Evolutionary conservation across 768 basidiomycete genomes (phyloP), one percentile per base, ranked within the genome.

Genomic region (Suillus americanus): DNA sequence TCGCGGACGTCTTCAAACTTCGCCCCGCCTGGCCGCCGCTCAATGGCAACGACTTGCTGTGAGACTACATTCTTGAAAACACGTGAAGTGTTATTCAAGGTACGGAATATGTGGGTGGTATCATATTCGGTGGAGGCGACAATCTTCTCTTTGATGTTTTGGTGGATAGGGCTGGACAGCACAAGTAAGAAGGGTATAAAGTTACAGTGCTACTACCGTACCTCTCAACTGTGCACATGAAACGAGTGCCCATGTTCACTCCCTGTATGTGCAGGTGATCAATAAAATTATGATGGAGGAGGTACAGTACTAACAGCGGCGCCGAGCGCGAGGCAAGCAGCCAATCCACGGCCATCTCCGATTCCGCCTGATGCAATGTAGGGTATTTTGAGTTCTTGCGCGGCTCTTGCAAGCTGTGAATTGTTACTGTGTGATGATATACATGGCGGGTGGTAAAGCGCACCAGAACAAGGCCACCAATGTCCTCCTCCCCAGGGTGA

Each of bases 401-500:
- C 92, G 1, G 95, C 94, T 61, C 94, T 85, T 2, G 95, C 94
- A 55, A 97, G 82, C 93, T 95, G 56, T 3, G 46, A 14, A 66
- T 7, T 18, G 55, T 48, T 56, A 62, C 35, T 62, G 8, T 30
- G 16, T 20, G 57, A n/a, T 20, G 54, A 56, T 41, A 41, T 38
- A 28, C 18, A 14, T 8, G 14, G 28, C 35, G 14, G 7, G 50
- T 54, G 56, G 63, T 23, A 20, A 37, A 3, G 18, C 74, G 55
- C 68, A 94, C 94, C 78, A 97, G 77, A 3, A 97, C 90, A 28
- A 97, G 71, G 5, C 91, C 92, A 3, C 92, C 92, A 28, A 97
- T 91, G 72, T 97, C 96, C 50, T 97, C 92, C 72, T 97, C 96
- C 66, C 96, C 96, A 20, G 94, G 94, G 75, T 95, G 94, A 30